Base-by-base conservation (phyloP, 441 rosid species). In the Biscutella auriculata region DNA sequence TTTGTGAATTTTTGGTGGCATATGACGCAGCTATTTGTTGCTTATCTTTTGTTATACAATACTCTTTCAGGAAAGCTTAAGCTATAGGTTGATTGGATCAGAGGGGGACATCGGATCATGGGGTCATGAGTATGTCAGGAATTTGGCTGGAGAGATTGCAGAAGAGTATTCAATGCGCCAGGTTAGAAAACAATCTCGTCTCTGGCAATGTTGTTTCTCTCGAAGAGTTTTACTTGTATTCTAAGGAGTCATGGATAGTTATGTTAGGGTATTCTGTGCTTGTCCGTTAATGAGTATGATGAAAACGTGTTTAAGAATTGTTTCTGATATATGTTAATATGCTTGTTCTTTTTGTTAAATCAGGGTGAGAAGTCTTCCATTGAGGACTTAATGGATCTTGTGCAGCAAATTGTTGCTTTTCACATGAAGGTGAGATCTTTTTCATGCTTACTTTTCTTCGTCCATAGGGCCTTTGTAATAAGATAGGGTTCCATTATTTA, bases 121-220 rank as follows among this genome's bases (percentile, higher is more conserved):
- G 97, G 99, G 99, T 53, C 97, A 89, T 58, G 99, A 87, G 67
- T 93, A 93, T 78, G 99, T 93, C 45, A 84, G 98, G 87, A 93
- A 87, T 71, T 72, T 93, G 73, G 95, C 96, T 6, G 94, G 97
- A 57, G 97, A 93, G 79, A 82, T 87, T 66, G 73, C 82, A 9
- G 75, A 83, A 66, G 99, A 93, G 70, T 85, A 83, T 76, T 47
- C 77, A 6, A 81, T 73, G 69, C 75, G 86, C 40, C 87, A 79
- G 90, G 97, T 92, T 66, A 68, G 76, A 28, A 61, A 62, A 37
- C 28, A 59, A 11, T 14, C 15, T 61, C 33, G 27, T 45, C 53
- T 58, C 44, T 64, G 52, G 52, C 45, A 43, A 29, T 63, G 45
- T n/a, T 48, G 25, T 37, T 51, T 37, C 16, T 10, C 17, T 15